Evolutionary conservation across 176 grass and related monocot genomes (phyloP), one percentile per base, ranked within the genome.

Genomic region (Panicum miliaceum): DNA sequence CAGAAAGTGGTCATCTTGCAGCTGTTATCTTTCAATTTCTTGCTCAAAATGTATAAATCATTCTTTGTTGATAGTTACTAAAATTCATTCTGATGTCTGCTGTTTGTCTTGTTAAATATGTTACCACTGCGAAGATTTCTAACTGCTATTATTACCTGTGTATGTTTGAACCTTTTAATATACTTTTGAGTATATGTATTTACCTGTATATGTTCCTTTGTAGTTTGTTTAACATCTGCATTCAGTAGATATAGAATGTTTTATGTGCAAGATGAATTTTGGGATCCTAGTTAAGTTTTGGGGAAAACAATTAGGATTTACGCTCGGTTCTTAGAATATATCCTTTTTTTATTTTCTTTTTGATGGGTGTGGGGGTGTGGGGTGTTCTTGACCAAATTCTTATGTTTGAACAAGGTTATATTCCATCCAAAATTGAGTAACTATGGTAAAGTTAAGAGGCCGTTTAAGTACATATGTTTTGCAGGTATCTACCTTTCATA

Each of bases 21-120:
- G 37, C 11, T 71, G 66, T n/a, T 59, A 20, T 57, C 36, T 71
- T 82, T 71, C 13, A 58, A 12, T 82, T 71, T 46, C 8, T 80
- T 51, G 46, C 46, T 13, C 19, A 48, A 16, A 29, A 63, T 64
- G 41, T 79, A 3, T 64, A 64, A 79, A 22, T 9, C 26, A 51
- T 52, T 67, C 67, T 7, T 34, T 32, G 29, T 32, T 32, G 29
- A 32, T 32, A 32, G 29, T 32, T 63, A 79, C n/a, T 26, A 60
- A 18, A 77, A 41, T 63, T 79, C 2, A 48, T 79, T 60, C 12
- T 43, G 59, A 47, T 46, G 15, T 45, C 26, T 78, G 25, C 47
- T 6, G 47, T 50, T 36, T 34, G 5, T 16, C 6, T 79, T 26
- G 13, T 78, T 78, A 25, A 62, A 35, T 67, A 64, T 48, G 12